These are phyloP conservation scores for Clonostachys rosea DNA, from an alignment of 2,329 filamentous ascomycete species.

Conservation along the genomic window DNA sequence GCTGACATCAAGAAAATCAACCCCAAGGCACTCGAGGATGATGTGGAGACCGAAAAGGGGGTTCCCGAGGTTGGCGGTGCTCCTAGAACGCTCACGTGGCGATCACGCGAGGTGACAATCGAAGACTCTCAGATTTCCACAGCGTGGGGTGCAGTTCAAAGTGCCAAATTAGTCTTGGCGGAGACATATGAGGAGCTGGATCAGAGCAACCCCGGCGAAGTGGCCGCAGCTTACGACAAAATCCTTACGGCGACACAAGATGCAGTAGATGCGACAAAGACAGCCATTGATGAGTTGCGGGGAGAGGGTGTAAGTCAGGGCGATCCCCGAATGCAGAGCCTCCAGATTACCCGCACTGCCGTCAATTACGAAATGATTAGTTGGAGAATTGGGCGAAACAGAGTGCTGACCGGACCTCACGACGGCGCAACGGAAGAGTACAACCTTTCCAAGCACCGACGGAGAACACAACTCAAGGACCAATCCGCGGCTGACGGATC, in stretches of 20 bases:
- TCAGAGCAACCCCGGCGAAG: slow-evolving; percentile 53
- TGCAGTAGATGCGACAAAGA: slow-evolving; percentile 87
- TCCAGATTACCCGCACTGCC: slow-evolving; percentile 88
- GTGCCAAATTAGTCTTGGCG: slow-evolving; percentile 43
- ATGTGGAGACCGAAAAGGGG: slow-evolving; percentile 27
- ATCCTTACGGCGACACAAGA: slow-evolving; percentile 90
- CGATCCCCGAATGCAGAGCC: slow-evolving; percentile 82
- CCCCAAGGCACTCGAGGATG: slow-evolving; percentile 52
- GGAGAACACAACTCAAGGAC: slow-evolving; percentile 41
- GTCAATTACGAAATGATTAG: slow-evolving; percentile 93
- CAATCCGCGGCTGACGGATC: slow-evolving; percentile 29
- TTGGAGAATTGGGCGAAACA: slow-evolving; percentile 91
- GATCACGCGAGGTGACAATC: slow-evolving; percentile 77
- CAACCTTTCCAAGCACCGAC: slow-evolving; percentile 30
- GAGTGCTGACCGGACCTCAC: slow-evolving; percentile 76
- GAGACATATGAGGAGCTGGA: slow-evolving; percentile 38
- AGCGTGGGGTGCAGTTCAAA: slow-evolving; percentile 67
- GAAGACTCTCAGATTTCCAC: slow-evolving; percentile 91
- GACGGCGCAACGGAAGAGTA: slow-evolving; percentile 66
- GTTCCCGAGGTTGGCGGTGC: slow-evolving; percentile 40
- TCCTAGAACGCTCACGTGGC: slow-evolving; percentile 79
- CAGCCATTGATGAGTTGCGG: slow-evolving; percentile 84
- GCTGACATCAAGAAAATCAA: slow-evolving; percentile 68
- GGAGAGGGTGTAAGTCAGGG: slow-evolving; percentile 80
- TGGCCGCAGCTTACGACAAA: slow-evolving; percentile 84